Evolutionary conservation across 1,139 yeast genomes (phyloP).

Genomic region (Pichia sp.): DNA sequence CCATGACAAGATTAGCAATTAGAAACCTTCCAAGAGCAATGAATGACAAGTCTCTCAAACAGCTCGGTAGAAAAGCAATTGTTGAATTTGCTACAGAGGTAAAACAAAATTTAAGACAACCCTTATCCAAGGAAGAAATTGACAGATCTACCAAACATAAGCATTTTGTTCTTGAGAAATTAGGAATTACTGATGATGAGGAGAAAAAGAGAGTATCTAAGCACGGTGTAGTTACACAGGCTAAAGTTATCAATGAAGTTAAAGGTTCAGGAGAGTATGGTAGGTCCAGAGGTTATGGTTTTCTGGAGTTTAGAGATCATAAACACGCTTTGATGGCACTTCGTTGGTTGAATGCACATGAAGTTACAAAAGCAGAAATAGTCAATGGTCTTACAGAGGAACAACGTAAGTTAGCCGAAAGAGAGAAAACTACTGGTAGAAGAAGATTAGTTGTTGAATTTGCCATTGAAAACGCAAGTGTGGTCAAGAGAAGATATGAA

Average conservation of each 20-base stretch:
- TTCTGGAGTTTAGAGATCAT: constrained; percentile 88
- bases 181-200: constrained; percentile 38
- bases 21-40: constrained; percentile 90
- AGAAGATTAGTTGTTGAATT: constrained; percentile 88
- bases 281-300: constrained; percentile 95
- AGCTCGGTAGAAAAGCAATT: constrained; percentile 88
- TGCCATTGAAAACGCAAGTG: constrained; percentile 92
- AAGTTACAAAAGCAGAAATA: constrained; percentile 64
- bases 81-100: constrained; percentile 95
- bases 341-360: constrained; percentile 95
- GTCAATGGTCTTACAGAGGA: constrained; percentile 67
- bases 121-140: constrained; percentile 83
- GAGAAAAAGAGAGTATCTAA: constrained; percentile 57
- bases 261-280: constrained; percentile 85
- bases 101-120: constrained; percentile 65
- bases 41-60: constrained; percentile 82
- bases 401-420: constrained; percentile 46
- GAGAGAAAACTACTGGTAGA: constrained; percentile 45
- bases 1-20: constrained; percentile 88
- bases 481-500: constrained; percentile 83
- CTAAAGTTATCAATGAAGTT: constrained; percentile 86
- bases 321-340: constrained; percentile 91
- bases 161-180: constrained; percentile 25
- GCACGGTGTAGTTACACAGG: constrained; percentile 87
- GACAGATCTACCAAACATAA: constrained; percentile 68